phyloP scores from a whole-genome alignment of 2,329 filamentous ascomycete species.

The Trichoderma sp. region DNA sequence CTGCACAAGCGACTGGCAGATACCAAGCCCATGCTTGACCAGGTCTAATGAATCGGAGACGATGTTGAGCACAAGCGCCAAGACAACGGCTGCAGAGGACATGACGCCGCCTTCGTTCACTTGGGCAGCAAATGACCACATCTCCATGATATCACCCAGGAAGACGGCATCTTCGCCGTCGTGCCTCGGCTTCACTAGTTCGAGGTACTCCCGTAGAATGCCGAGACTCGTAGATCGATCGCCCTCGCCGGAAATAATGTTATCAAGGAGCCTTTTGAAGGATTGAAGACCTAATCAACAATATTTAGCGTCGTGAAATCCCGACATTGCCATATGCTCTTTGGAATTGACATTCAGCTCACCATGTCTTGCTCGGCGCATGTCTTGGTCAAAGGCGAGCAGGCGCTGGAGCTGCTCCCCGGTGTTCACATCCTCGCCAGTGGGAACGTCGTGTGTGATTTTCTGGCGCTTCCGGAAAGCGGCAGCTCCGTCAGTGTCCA shows the following conservation, averaged over 20 bases:
- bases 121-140: constrained; percentile 81
- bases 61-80: constrained; percentile 79
- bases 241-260: constrained; percentile 55
- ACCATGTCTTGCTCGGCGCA: constrained; percentile 67
- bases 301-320: neutral
- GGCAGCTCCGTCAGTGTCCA: constrained; percentile 43
- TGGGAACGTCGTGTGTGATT: constrained; percentile 57
- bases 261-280: constrained; percentile 71
- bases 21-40: constrained; percentile 70
- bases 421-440: constrained; percentile 63
- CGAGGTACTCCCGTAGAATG: constrained; percentile 71
- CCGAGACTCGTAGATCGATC: constrained; percentile 47
- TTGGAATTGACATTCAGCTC: constrained; percentile 29
- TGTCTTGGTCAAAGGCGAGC: constrained; percentile 71
- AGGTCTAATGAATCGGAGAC: constrained; percentile 75
- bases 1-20: constrained; percentile 81
- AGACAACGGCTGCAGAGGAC: constrained; percentile 75
- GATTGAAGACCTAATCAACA: constrained; percentile 59
- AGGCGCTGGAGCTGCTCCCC: constrained; percentile 68
- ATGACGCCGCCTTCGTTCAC: constrained; percentile 79
- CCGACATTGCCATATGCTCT: too few relatives aligned
- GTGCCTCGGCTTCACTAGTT: constrained; percentile 53
- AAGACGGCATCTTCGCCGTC: constrained; percentile 56
- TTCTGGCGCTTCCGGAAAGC: constrained; percentile 57
- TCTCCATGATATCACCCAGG: constrained; percentile 79